phyloP scores from a whole-genome alignment of 257 asterid genomes.

The Coffea canephora region DNA sequence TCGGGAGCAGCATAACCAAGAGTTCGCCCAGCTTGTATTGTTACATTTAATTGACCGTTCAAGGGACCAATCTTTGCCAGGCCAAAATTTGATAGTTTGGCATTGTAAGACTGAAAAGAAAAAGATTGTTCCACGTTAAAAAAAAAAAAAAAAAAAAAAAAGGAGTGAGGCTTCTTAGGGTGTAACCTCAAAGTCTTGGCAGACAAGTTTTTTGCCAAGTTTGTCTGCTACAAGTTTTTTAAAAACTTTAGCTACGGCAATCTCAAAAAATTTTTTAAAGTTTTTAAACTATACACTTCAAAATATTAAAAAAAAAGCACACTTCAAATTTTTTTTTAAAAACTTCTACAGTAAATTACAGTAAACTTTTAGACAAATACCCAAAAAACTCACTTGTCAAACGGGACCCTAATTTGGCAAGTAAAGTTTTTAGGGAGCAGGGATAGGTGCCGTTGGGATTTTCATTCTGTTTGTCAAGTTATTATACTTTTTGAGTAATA shows the following conservation, averaged over 20 bases:
- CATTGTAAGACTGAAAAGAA: slow-evolving; percentile 50
- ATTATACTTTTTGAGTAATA: too few species aligned
- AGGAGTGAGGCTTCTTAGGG: neutral
- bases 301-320: neutral
- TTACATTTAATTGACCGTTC: slow-evolving; percentile 60
- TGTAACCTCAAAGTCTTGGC: neutral
- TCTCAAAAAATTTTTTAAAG: too few species aligned
- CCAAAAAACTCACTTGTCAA: too few species aligned
- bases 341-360: neutral
- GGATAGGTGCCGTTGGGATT: too few species aligned
- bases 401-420: neutral
- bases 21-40: slow-evolving; percentile 64
- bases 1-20: slow-evolving; percentile 76
- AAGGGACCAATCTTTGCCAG: slow-evolving; percentile 63
- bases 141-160: neutral
- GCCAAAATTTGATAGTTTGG: slow-evolving; percentile 72
- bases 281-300: too few species aligned
- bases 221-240: too few species aligned
- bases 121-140: neutral
- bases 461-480: too few species aligned
- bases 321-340: neutral
- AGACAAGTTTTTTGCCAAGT: too few species aligned
- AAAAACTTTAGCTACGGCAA: too few species aligned
- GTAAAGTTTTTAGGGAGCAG: too few species aligned
- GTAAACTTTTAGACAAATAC: too few species aligned